A percentile compares a stretch with the other conserved stretches of the same genome.
Conservation (phyloP, 306 rosid species). For the Neltuma alba region DNA sequence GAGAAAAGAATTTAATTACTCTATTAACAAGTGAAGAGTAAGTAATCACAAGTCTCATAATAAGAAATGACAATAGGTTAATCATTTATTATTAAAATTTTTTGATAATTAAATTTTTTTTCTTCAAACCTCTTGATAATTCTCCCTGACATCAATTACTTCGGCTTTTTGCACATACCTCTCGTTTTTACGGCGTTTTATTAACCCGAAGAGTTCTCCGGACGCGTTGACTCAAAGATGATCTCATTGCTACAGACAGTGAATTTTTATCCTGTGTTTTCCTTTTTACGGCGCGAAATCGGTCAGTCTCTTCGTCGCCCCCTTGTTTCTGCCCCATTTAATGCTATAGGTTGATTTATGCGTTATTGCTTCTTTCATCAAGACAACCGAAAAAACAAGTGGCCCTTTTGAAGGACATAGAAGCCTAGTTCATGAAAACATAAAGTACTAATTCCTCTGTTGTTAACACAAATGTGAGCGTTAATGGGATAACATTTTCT, state of each 20-base stretch:
- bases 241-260: too few relatives aligned
- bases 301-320: not conserved
- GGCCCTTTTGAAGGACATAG: not conserved
- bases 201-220: too few relatives aligned
- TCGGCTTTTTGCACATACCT: too few relatives aligned
- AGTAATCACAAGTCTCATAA: too few relatives aligned
- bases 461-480: constrained; percentile 24
- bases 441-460: constrained; percentile 21
- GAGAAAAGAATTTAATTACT: too few relatives aligned
- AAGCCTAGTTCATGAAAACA: constrained; percentile 9
- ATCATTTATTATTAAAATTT: too few relatives aligned
- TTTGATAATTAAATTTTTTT: too few relatives aligned
- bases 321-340: not conserved
- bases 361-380: not conserved
- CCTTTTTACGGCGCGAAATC: not conserved
- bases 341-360: not conserved
- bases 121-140: too few relatives aligned
- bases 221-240: not conserved
- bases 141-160: too few relatives aligned
- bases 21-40: too few relatives aligned
- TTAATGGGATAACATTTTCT: not conserved
- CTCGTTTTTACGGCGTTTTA: too few relatives aligned
- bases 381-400: not conserved
- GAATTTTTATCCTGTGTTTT: not conserved
- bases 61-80: too few relatives aligned